Evolutionary conservation across 2,329 filamentous ascomycete species (phyloP), one percentile per base, ranked within the genome.

Genomic region (Cylindrodendrum hubeiense): DNA sequence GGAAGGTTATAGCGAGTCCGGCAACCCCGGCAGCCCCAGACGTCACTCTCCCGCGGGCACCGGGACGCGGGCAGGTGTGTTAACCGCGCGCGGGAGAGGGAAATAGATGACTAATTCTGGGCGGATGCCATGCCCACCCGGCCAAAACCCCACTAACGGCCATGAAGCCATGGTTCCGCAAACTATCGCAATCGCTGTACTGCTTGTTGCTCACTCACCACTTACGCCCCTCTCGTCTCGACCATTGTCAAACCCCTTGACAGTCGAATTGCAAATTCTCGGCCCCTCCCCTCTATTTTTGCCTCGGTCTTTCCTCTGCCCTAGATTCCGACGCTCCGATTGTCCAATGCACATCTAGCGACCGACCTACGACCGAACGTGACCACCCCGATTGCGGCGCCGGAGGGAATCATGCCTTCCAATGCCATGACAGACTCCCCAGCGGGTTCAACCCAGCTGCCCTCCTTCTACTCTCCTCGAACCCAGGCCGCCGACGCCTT

Each of bases 391-490:
- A 73, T 70, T 60, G 65, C 71, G 69, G 69, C 66, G 66, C 61
- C 62, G 62, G 61, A 62, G 66, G 53, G 62, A 53, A 74, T 71
- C 55, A 75, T 76, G 72, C 69, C 74, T 60, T 74, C 76, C 53
- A 69, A 78, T 69, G 63, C 69, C 63, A 73, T 70, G 68, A 67
- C 65, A 60, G 72, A 66, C 72, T 70, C 72, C 54, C 74, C 69
- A 74, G 70, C 73, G 74, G 74, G 66, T 72, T 75, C 66, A 75
- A 71, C 74, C 63, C 77, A 80, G 51, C 79, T 85, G 37, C 83
- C 83, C 2, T 83, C 83, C 10, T 85, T 85, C 70, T 85, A 84
- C 70, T 85, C 83, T 4, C 83, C 83, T 5, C 79, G 73, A 52
- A 79, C 81, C 8, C 59, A 71, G 30, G 63, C 75, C 5, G 69